Conservation (phyloP, 768 basidiomycete species). For the Gloeophyllum trabeum region DNA sequence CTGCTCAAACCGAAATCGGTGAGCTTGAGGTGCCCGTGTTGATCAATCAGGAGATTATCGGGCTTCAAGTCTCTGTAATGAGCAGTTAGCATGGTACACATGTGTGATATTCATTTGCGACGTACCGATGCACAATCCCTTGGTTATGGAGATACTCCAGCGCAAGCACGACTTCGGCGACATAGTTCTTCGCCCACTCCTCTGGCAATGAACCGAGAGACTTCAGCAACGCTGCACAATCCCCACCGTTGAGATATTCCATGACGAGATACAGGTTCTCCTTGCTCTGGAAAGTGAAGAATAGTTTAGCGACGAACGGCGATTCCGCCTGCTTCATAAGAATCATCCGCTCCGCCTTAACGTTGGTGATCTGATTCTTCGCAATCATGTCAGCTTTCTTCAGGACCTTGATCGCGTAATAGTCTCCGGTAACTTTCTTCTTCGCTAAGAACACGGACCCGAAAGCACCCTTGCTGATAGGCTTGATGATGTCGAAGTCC, state of each 20-base stretch:
- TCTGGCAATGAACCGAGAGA: constrained; percentile 87
- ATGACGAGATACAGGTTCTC: constrained; percentile 98
- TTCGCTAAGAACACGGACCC: constrained; percentile 97
- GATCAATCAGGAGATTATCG: constrained; percentile 95
- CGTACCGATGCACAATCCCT: constrained; percentile 93
- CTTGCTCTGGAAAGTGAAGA: constrained; percentile 99
- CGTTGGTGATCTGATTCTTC: constrained; percentile 99
- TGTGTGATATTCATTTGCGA: constrained; percentile 3
- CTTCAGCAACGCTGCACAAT: constrained; percentile 96
- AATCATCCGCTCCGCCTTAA: constrained; percentile 99
- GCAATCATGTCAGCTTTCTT: constrained; percentile 99
- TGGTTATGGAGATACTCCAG: constrained; percentile 94
- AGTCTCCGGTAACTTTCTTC: constrained; percentile 97
- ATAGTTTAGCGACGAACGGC: constrained; percentile 94
- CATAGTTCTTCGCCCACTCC: constrained; percentile 94
- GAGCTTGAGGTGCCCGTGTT: constrained; percentile 92
- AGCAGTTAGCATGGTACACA: neutral
- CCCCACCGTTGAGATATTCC: constrained; percentile 98
- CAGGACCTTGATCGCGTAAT: constrained; percentile 98
- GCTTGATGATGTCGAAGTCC: constrained; percentile 99
- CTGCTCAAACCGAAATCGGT: constrained; percentile 97
- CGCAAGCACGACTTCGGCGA: constrained; percentile 92
- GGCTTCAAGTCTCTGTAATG: constrained; percentile 86
- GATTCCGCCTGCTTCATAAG: constrained; percentile 99
- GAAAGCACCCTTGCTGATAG: constrained; percentile 97